These are phyloP conservation scores for Helicocarpus griseus DNA, from an alignment of 2,329 filamentous ascomycete genomes.

Conservation along the genomic window DNA sequence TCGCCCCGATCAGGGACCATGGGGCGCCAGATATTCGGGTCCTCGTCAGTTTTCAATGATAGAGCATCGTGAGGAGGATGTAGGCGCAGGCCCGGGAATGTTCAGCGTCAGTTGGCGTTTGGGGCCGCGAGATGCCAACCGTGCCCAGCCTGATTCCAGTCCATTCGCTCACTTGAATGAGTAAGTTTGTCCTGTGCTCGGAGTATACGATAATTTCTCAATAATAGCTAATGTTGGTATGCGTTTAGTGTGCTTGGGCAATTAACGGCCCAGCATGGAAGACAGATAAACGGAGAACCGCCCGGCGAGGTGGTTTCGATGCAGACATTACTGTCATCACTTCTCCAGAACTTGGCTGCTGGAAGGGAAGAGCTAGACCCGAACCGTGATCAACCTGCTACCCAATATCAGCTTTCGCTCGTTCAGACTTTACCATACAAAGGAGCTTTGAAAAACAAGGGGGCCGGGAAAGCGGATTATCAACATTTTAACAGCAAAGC, in stretches of 20 bases:
- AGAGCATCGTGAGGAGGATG: not conserved
- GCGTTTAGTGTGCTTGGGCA: not conserved
- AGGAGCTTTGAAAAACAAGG: slow-evolving; percentile 60
- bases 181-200: slow-evolving; percentile 26
- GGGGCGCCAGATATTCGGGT: not conserved
- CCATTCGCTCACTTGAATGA: slow-evolving; percentile 40
- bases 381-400: not conserved
- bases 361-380: slow-evolving; percentile 48
- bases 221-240: not conserved
- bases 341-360: slow-evolving; percentile 49
- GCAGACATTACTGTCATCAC: slow-evolving; percentile 15
- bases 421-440: slow-evolving; percentile 69
- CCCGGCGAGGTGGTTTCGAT: slow-evolving; percentile 11
- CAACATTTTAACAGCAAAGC: slow-evolving; percentile 54
- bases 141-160: slow-evolving; percentile 38
- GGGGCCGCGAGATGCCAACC: slow-evolving; percentile 42
- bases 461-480: slow-evolving; percentile 61
- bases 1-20: not conserved
- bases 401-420: not conserved
- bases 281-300: not conserved
- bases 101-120: slow-evolving; percentile 23
- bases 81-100: not conserved
- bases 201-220: too few relatives aligned
- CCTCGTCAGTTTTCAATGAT: not conserved
- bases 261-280: not conserved